Percentiles rank a stretch among this genome's conserved stretches.
Evolutionary conservation across 2,329 filamentous ascomycete genomes (phyloP).

Genomic region (Paecilomyces niveus): DNA sequence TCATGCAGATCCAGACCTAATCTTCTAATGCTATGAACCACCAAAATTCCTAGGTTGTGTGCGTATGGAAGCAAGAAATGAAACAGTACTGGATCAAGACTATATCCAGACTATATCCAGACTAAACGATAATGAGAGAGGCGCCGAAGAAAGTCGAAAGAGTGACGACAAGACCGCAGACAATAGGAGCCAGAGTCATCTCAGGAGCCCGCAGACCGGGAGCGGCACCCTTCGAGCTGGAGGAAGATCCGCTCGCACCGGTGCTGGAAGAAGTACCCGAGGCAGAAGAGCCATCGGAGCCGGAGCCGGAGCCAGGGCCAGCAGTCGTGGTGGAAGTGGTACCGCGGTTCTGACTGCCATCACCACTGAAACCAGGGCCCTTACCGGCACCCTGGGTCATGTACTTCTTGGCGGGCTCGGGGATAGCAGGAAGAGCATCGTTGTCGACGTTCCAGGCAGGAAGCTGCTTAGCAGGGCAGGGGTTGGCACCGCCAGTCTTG

Average conservation of each 20-base stretch:
- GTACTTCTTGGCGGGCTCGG: constrained; percentile 48
- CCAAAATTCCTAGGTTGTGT: background rate
- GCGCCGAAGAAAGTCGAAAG: constrained; percentile 50
- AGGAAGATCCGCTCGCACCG: constrained; percentile 17
- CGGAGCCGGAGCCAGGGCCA: constrained; percentile 39
- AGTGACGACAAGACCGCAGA: constrained; percentile 46
- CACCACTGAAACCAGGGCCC: constrained; percentile 49
- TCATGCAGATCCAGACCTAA: background rate
- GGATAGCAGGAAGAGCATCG: constrained; percentile 51
- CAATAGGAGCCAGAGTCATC: constrained; percentile 43
- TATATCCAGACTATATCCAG: background rate
- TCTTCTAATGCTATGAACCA: background rate
- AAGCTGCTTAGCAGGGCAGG: constrained; percentile 46
- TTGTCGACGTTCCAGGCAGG: constrained; percentile 52
- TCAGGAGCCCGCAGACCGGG: constrained; percentile 37
- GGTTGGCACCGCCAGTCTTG: constrained; percentile 42
- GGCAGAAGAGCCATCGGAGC: constrained; percentile 20
- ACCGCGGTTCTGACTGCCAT: constrained; percentile 51
- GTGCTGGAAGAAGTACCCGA: constrained; percentile 24
- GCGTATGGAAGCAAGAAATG: background rate
- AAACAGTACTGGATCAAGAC: background rate
- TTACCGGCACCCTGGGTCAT: constrained; percentile 53
- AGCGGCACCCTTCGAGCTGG: constrained; percentile 35
- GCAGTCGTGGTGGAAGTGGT: constrained; percentile 43
- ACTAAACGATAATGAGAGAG: constrained; percentile 26